These are phyloP conservation scores for Gillenia trifoliata DNA, from an alignment of 306 rosid species.

Conservation along the genomic window DNA sequence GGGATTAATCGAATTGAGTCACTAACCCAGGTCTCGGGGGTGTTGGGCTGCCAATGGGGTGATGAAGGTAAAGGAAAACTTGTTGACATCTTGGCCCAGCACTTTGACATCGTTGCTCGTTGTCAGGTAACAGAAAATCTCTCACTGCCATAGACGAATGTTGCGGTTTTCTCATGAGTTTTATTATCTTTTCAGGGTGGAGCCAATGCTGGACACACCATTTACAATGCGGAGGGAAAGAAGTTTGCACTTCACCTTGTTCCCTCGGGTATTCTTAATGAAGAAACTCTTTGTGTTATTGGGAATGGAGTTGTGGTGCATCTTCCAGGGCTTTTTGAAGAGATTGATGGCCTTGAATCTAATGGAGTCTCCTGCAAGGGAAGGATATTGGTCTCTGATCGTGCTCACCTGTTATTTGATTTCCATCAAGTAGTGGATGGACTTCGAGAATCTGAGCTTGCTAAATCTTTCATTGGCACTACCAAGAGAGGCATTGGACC, in stretches of 20 bases:
- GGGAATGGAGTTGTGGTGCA: conserved; percentile 98
- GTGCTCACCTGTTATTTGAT: conserved; percentile 89
- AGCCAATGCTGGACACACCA: conserved; percentile 96
- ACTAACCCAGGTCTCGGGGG: conserved; percentile 80
- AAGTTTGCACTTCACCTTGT: conserved; percentile 95
- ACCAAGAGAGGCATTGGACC: conserved; percentile 99
- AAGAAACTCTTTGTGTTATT: conserved; percentile 80
- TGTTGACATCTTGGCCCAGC: conserved; percentile 81
- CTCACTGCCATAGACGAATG: background rate
- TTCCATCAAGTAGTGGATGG: conserved; percentile 92
- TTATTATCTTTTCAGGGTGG: conserved; percentile 57
- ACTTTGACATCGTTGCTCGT: conserved; percentile 90
- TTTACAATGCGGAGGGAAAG: conserved; percentile 91
- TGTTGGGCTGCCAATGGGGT: conserved; percentile 93
- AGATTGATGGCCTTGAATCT: conserved; percentile 74
- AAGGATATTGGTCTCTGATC: conserved; percentile 88
- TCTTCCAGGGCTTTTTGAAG: conserved; percentile 76
- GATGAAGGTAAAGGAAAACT: conserved; percentile 98
- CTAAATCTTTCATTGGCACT: conserved; percentile 92
- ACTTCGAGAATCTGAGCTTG: conserved; percentile 84
- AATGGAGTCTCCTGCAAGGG: conserved; percentile 85
- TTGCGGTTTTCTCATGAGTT: background rate
- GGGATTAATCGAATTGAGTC: conserved; percentile 51
- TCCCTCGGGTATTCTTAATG: conserved; percentile 92
- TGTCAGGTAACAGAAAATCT: conserved; percentile 58